These are phyloP conservation scores for Rhizophora mangle DNA, from an alignment of 345 rosid species.

Conservation along the genomic window DNA sequence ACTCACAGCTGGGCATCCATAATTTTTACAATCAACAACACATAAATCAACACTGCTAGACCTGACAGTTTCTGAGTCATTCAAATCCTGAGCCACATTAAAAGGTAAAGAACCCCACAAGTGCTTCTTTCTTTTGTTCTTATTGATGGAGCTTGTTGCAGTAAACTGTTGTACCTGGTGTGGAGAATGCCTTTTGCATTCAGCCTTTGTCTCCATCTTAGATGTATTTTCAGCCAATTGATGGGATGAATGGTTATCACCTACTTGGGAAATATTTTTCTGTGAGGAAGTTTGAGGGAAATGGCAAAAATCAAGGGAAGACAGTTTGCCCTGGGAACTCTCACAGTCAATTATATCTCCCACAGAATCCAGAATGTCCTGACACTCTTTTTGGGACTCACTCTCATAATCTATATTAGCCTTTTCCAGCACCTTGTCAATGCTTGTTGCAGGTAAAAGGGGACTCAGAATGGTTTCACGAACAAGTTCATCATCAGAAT, in stretches of 20 bases:
- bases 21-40: conserved; percentile 30
- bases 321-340: conserved; percentile 38
- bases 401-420: conserved; percentile 72
- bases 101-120: conserved; percentile 76
- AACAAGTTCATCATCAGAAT: conserved; percentile 91
- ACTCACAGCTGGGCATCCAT: conserved; percentile 11
- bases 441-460: conserved; percentile 58
- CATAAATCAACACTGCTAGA: conserved; percentile 23
- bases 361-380: conserved; percentile 91
- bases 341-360: conserved; percentile 47
- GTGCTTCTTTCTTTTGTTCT: conserved; percentile 34
- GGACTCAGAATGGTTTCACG: conserved; percentile 79
- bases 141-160: conserved; percentile 27
- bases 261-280: conserved; percentile 41
- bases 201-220: conserved; percentile 36
- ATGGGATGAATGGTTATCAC: conserved; percentile 34
- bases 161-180: conserved; percentile 26
- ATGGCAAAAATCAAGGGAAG: conserved; percentile 25
- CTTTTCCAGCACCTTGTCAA: conserved; percentile 69
- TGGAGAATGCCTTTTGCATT: conserved; percentile 27
- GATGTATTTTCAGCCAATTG: conserved; percentile 39
- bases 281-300: conserved; percentile 33
- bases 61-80: conserved; percentile 26
- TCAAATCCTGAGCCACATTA: conserved; percentile 30
- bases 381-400: conserved; percentile 90